These are phyloP conservation scores for Funneliformis geosporum DNA, from an alignment of 192 early-diverging fungal species.

Conservation along the genomic window DNA sequence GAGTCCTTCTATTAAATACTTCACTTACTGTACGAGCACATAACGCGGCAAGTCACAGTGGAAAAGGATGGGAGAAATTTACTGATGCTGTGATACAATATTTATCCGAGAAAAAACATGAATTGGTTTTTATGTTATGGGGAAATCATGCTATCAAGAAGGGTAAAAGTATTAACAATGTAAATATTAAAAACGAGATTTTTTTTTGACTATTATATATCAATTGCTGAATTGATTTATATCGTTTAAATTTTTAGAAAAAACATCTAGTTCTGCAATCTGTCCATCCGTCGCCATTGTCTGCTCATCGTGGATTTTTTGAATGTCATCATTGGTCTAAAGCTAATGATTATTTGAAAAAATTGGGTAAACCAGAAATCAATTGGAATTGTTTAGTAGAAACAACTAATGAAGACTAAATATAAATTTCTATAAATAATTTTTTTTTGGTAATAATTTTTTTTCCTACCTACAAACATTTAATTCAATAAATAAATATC, in stretches of 20 bases:
- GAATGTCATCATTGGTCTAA: slow-evolving; percentile 82
- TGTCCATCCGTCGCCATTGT: slow-evolving; percentile 90
- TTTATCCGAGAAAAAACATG: slow-evolving; percentile 57
- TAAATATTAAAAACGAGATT: background rate
- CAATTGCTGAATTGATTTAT: background rate
- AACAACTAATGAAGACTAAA: background rate
- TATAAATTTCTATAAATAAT: no score
- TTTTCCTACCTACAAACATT: no score
- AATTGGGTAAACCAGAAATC: slow-evolving; percentile 58
- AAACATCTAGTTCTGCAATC: slow-evolving; percentile 83
- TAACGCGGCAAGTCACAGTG: slow-evolving; percentile 78
- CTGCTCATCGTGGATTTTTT: slow-evolving; percentile 86
- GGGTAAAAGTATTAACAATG: slow-evolving; percentile 66
- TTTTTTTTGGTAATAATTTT: no score
- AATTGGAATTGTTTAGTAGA: slow-evolving; percentile 64
- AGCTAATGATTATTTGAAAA: slow-evolving; percentile 81
- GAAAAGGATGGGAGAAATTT: slow-evolving; percentile 83
- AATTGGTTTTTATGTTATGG: slow-evolving; percentile 95
- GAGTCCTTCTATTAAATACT: slow-evolving; percentile 90
- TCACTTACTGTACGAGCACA: slow-evolving; percentile 80
- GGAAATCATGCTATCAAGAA: slow-evolving; percentile 89
- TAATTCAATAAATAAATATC: no score
- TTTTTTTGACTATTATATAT: background rate
- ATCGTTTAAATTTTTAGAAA: slow-evolving; percentile 34
- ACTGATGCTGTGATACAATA: slow-evolving; percentile 81